Base-by-base conservation (phyloP, 495 filamentous ascomycete genomes). In the Penicillium ucsense region DNA sequence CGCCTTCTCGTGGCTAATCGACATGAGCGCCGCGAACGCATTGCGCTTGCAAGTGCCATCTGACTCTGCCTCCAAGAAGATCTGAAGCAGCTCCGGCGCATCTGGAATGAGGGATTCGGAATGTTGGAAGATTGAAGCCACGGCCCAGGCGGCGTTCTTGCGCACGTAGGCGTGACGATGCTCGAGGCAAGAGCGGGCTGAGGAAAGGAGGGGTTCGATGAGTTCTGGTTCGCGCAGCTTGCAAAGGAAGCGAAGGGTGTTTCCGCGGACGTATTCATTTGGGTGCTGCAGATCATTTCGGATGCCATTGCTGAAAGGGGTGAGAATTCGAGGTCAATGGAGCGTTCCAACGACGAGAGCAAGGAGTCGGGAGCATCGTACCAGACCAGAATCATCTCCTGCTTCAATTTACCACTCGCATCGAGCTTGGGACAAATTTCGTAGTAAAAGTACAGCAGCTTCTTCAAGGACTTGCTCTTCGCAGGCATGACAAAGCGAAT, bases 361-460 rank as follows among this genome's bases (percentile, higher is more conserved):
- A 33, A 20, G 30, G 38, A 31, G 27, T 48, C 27, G 27, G 27
- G 39, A 6, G 41, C 12, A 40, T 35, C 32, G 67, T 78, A 97
- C 92, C 94, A 97, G 55, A 99, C 94, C 60, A 99, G 75, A 66
- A 99, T 97, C 86, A 94, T 95, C 77, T 99, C 94, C 68, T 97
- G 92, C 78, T 95, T 94, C 45, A 97, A 71, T 75, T 96, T 97
- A 58, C 94, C 94, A 52, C 71, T 81, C 28, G 82, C 73, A 66
- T 97, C 94, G 37, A 83, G 83, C 66, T 99, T 99, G 29, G 94
- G 94, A 65, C 92, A 97, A 58, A 97, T 91, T 70, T 99, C 94
- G 67, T 96, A 95, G 73, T 96, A 99, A 67, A 97, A 91, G 70
- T 99, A 99, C 10, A 99, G 78, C 37, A 99, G 72, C 72, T 97